phyloP scores from a whole-genome alignment of 805 yeast genomes.

The Ogataea methanolica region DNA sequence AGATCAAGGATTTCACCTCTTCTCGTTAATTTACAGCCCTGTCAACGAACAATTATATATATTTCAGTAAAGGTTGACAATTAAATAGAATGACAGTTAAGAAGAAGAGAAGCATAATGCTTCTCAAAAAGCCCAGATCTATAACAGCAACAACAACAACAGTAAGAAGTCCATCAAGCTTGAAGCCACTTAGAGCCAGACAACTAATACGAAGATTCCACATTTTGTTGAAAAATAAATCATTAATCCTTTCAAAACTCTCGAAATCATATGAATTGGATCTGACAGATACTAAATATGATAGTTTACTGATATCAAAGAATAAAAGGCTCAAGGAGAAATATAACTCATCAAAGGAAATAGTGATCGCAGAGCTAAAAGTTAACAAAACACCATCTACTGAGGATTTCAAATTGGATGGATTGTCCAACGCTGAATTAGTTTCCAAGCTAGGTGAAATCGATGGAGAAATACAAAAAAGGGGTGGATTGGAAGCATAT shows the following conservation, averaged over 20 bases:
- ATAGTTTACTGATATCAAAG: slow-evolving; percentile 7
- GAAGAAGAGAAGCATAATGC: slow-evolving; percentile 18
- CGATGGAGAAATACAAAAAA: slow-evolving; percentile 52
- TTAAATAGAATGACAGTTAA: background rate
- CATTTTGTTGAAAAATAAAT: slow-evolving; percentile 54
- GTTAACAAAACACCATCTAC: slow-evolving; percentile 22
- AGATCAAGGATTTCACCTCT: too few relatives aligned
- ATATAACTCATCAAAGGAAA: slow-evolving; percentile 10
- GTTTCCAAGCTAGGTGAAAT: slow-evolving; percentile 44
- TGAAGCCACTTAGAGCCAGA: slow-evolving; percentile 70
- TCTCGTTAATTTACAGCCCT: too few relatives aligned
- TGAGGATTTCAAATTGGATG: slow-evolving; percentile 9
- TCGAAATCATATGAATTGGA: slow-evolving; percentile 1
- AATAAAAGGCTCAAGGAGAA: background rate
- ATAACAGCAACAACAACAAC: slow-evolving; percentile 26
- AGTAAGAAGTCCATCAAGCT: slow-evolving; percentile 34
- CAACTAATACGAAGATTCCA: slow-evolving; percentile 77
- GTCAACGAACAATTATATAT: too few relatives aligned
- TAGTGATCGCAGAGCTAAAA: slow-evolving; percentile 11
- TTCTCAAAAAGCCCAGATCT: slow-evolving; percentile 27
- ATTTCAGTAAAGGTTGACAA: background rate
- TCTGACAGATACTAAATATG: slow-evolving; percentile 9
- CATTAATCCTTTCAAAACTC: slow-evolving; percentile 30
- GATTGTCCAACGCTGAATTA: slow-evolving; percentile 8
- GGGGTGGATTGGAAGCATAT: slow-evolving; percentile 77